Percentiles rank a stretch among this genome's conserved stretches.
phyloP scores from a whole-genome alignment of 108 stramenopile genomes.

The Cyclotella kingstonii region DNA sequence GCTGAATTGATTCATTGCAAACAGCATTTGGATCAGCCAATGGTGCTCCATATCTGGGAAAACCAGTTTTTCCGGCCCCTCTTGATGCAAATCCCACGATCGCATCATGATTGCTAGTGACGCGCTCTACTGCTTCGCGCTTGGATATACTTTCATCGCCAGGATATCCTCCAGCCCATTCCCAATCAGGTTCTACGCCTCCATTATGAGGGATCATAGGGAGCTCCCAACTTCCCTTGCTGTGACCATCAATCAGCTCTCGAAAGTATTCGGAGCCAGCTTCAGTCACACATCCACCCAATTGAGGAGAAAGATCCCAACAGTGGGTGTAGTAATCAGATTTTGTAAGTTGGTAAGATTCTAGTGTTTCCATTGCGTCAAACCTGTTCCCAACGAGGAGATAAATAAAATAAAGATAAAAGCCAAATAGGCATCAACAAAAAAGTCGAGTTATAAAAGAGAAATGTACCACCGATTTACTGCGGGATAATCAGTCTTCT shows the following conservation, averaged over 20 bases:
- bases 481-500: constrained; percentile 59
- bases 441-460: not conserved
- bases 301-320: constrained; percentile 94
- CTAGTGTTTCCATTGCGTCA: constrained; percentile 86
- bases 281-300: constrained; percentile 84
- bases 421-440: not conserved
- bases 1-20: constrained; percentile 57
- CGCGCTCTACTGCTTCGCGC: constrained; percentile 82
- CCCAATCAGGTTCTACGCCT: constrained; percentile 83
- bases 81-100: constrained; percentile 85
- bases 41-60: constrained; percentile 77
- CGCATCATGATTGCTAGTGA: constrained; percentile 71
- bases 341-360: constrained; percentile 82
- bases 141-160: constrained; percentile 63
- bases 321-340: constrained; percentile 92
- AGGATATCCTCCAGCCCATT: constrained; percentile 55
- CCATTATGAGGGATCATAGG: constrained; percentile 68
- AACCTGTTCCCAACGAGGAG: no score
- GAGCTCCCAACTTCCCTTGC: constrained; percentile 69
- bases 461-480: constrained; percentile 71
- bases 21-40: constrained; percentile 86
- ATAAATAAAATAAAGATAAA: no score
- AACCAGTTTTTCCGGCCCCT: constrained; percentile 81
- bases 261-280: constrained; percentile 56
- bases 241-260: constrained; percentile 67